phyloP scores from a whole-genome alignment of 495 filamentous ascomycete species.

The Trichoderma gamsii region DNA sequence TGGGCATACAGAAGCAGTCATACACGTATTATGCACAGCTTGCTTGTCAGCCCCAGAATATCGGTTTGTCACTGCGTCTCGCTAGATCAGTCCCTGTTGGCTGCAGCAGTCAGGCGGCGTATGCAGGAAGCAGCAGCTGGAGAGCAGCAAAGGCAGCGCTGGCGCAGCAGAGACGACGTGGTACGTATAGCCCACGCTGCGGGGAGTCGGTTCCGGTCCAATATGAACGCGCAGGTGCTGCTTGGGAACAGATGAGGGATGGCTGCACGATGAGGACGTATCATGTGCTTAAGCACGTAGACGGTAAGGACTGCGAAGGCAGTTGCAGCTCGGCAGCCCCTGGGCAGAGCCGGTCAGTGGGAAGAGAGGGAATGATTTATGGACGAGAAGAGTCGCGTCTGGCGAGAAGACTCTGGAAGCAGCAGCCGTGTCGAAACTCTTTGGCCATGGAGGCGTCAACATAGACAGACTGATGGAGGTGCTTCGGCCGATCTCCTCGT shows the following conservation, averaged over 20 bases:
- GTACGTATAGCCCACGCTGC: background rate
- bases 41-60: background rate
- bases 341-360: background rate
- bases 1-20: background rate
- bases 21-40: background rate
- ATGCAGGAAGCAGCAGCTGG: background rate
- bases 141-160: background rate
- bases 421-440: background rate
- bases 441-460: background rate
- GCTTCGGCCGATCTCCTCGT: background rate
- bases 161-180: background rate
- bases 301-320: background rate
- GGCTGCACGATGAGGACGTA: background rate
- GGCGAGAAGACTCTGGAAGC: background rate
- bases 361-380: background rate
- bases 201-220: background rate
- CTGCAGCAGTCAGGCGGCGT: slow-evolving; percentile 1
- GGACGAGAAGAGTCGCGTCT: background rate
- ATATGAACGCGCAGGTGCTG: slow-evolving; percentile 8
- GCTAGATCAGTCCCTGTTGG: background rate
- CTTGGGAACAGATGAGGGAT: background rate
- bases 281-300: slow-evolving; percentile 4
- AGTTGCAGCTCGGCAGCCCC: background rate
- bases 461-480: background rate
- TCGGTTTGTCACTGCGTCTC: background rate